phyloP scores from a whole-genome alignment of 2,329 filamentous ascomycete genomes.

The Fusarium anguioides region DNA sequence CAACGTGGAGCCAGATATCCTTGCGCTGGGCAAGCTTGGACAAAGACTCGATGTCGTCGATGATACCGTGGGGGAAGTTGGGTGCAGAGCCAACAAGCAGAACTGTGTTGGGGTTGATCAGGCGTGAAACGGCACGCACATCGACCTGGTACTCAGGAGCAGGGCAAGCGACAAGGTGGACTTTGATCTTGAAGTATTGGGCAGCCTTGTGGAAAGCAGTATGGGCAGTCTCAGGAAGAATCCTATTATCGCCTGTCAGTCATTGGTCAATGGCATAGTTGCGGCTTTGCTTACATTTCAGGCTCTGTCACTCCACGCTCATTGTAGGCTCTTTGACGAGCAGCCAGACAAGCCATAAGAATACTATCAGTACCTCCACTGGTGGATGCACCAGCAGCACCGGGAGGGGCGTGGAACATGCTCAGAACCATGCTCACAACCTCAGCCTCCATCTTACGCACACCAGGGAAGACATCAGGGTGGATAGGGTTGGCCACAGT shows the following conservation, averaged over 20 bases:
- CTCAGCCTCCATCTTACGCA: slow-evolving; percentile 99
- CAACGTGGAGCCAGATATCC: slow-evolving; percentile 90
- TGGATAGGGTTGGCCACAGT: slow-evolving; percentile 97
- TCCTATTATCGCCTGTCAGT: slow-evolving; percentile 63
- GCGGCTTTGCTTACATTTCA: slow-evolving; percentile 77
- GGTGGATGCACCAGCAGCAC: slow-evolving; percentile 87
- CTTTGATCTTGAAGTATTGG: slow-evolving; percentile 96
- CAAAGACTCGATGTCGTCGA: slow-evolving; percentile 90
- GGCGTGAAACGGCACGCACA: slow-evolving; percentile 77
- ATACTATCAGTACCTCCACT: slow-evolving; percentile 97
- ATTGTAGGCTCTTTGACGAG: slow-evolving; percentile 85
- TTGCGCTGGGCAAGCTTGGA: slow-evolving; percentile 84
- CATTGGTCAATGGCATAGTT: background rate
- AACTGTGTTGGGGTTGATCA: slow-evolving; percentile 94
- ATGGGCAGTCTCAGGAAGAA: slow-evolving; percentile 93
- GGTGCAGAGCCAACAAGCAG: slow-evolving; percentile 94
- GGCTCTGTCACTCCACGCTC: slow-evolving; percentile 92
- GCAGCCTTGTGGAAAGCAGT: slow-evolving; percentile 96
- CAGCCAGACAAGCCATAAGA: slow-evolving; percentile 91
- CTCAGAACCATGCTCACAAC: slow-evolving; percentile 93
- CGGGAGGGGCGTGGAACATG: slow-evolving; percentile 89
- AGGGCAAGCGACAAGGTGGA: slow-evolving; percentile 88
- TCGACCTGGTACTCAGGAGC: slow-evolving; percentile 88
- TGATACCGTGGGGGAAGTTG: slow-evolving; percentile 98
- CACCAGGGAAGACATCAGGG: slow-evolving; percentile 96